A percentile compares a stretch with the other conserved stretches of the same genome.
phyloP scores from a whole-genome alignment of 2,329 filamentous ascomycete species.

The Neopestalotiopsis sp. region DNA sequence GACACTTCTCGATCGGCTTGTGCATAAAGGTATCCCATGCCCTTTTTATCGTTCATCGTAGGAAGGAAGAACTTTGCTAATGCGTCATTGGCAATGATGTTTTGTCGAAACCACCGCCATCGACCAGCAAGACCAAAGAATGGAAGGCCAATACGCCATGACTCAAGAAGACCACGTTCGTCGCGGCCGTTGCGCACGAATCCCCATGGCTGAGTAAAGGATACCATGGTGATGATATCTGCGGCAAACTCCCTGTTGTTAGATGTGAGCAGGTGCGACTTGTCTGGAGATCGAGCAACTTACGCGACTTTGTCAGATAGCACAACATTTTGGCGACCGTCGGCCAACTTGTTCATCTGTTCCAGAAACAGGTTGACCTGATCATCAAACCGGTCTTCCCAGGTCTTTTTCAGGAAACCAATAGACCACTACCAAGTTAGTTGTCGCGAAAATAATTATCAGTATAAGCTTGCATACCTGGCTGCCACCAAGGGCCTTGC shows the following conservation, averaged over 20 bases:
- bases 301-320: constrained; percentile 41
- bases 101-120: constrained; percentile 39
- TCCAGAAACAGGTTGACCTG: constrained; percentile 37
- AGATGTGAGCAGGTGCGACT: not conserved
- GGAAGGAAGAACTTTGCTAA: constrained; percentile 36
- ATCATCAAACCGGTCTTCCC: constrained; percentile 42
- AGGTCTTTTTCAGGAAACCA: constrained; percentile 42
- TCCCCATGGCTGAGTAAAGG: constrained; percentile 43
- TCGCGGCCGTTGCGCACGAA: constrained; percentile 44
- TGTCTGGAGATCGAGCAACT: not conserved
- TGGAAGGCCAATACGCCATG: constrained; percentile 41
- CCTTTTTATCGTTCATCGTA: constrained; percentile 31
- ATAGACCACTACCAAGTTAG: constrained; percentile 37
- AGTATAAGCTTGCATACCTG: constrained; percentile 3
- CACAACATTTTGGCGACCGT: constrained; percentile 30
- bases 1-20: constrained; percentile 40
- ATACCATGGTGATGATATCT: constrained; percentile 46
- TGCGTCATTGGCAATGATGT: constrained; percentile 33
- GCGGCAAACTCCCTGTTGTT: constrained; percentile 40
- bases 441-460: too few species aligned
- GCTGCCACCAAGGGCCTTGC: constrained; percentile 40
- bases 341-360: constrained; percentile 37
- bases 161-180: constrained; percentile 40
- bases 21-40: constrained; percentile 44
- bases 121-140: constrained; percentile 44